Conservation (phyloP, 257 asterid species). For the Osmanthus fragrans region DNA sequence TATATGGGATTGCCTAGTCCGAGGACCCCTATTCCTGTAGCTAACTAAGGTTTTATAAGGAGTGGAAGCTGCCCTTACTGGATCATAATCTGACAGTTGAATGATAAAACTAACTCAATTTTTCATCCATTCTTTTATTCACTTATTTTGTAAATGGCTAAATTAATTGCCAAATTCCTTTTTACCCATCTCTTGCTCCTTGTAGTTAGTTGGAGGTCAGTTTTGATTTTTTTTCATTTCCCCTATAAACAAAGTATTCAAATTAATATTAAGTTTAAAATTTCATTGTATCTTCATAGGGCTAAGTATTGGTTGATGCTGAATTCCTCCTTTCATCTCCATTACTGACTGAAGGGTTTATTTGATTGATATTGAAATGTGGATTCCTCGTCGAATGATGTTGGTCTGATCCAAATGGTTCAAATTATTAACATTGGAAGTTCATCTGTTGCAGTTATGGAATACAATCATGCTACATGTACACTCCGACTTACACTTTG, state of each 20-base stretch:
- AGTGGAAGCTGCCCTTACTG: conserved; percentile 7
- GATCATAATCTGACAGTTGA: conserved; percentile 22
- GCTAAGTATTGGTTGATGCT: too few relatives aligned
- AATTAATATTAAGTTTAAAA: not conserved
- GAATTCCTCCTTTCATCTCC: too few relatives aligned
- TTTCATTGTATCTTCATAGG: not conserved
- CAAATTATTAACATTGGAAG: too few relatives aligned
- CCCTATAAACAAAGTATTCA: not conserved
- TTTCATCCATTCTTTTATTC: conserved; percentile 51
- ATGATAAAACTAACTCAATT: conserved; percentile 33
- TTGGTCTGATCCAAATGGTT: too few relatives aligned
- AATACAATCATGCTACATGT: too few relatives aligned
- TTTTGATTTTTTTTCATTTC: conserved; percentile 2
- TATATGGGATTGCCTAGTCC: conserved; percentile 94
- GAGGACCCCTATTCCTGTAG: conserved; percentile 59
- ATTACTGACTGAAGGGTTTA: too few relatives aligned
- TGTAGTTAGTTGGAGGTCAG: conserved; percentile 19
- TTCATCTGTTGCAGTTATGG: too few relatives aligned
- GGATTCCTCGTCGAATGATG: too few relatives aligned
- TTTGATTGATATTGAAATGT: too few relatives aligned
- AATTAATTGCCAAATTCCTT: conserved; percentile 41
- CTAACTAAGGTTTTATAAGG: conserved; percentile 31
- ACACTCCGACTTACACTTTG: too few relatives aligned
- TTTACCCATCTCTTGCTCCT: conserved; percentile 39
- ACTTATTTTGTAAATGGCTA: conserved; percentile 29